phyloP scores from a whole-genome alignment of 768 basidiomycete genomes.

The Macrolepiota fuliginosa region DNA sequence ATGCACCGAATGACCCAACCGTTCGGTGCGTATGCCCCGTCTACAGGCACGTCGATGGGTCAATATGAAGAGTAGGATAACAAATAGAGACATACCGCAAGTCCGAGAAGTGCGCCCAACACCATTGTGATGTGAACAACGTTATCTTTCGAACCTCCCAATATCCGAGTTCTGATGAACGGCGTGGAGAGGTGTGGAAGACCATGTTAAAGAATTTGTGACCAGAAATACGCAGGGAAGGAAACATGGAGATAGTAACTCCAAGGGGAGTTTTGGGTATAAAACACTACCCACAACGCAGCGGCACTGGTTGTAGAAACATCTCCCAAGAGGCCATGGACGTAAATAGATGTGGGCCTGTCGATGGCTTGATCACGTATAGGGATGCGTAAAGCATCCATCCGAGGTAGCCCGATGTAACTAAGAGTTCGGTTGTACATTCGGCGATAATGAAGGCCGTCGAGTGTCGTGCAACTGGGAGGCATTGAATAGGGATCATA shows the following conservation, averaged over 20 bases:
- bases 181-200: conserved; percentile 9
- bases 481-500: conserved; percentile 43
- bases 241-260: conserved; percentile 73
- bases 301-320: conserved; percentile 21
- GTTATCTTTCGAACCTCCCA: conserved; percentile 14
- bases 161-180: not conserved
- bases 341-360: not conserved
- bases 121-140: conserved; percentile 34
- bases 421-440: conserved; percentile 83
- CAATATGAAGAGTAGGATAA: not conserved
- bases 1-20: conserved; percentile 70
- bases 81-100: conserved; percentile 22
- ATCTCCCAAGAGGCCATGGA: not conserved
- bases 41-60: conserved; percentile 37
- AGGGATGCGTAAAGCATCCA: conserved; percentile 72
- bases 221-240: conserved; percentile 81
- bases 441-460: conserved; percentile 74
- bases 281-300: conserved; percentile 50
- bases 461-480: conserved; percentile 49
- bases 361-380: conserved; percentile 45
- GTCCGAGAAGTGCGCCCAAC: conserved; percentile 72
- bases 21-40: conserved; percentile 67
- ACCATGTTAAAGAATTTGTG: conserved; percentile 41
- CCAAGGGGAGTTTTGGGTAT: conserved; percentile 63
- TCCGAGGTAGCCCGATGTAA: conserved; percentile 69